Evolutionary conservation across 257 asterid genomes (phyloP).

Genomic region (Salvia rosmarinus): DNA sequence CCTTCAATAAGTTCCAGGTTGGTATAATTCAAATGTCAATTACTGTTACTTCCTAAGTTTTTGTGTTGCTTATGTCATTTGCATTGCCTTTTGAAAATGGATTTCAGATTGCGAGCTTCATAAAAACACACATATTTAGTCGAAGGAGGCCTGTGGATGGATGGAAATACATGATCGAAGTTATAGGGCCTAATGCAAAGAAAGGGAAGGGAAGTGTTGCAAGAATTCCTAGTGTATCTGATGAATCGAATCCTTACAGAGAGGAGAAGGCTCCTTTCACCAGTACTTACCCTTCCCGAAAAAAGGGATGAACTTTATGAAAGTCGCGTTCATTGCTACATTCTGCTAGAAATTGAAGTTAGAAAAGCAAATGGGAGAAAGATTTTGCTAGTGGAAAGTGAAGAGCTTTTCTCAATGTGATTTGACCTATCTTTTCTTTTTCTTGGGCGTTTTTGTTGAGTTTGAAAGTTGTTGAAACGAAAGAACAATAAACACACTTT

Average conservation of each 20-base stretch:
- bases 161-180: conserved; percentile 97
- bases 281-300: conserved; percentile 30
- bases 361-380: not conserved
- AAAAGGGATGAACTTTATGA: conserved; percentile 34
- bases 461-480: not conserved
- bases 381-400: conserved; percentile 6
- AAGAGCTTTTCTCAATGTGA: not conserved
- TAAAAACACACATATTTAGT: conserved; percentile 75
- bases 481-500: not conserved
- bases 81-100: conserved; percentile 1
- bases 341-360: conserved; percentile 17
- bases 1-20: conserved; percentile 93
- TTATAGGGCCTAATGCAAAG: conserved; percentile 85
- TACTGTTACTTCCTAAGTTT: not conserved
- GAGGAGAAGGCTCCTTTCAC: conserved; percentile 55
- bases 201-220: conserved; percentile 80
- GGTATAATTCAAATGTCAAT: not conserved
- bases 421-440: not conserved
- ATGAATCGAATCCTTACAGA: conserved; percentile 78
- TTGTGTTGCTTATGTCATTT: not conserved
- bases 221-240: conserved; percentile 73
- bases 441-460: not conserved
- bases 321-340: not conserved
- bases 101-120: conserved; percentile 88
- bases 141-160: conserved; percentile 86